Base-by-base conservation (phyloP, 768 basidiomycete species). In the Mycena metata region DNA sequence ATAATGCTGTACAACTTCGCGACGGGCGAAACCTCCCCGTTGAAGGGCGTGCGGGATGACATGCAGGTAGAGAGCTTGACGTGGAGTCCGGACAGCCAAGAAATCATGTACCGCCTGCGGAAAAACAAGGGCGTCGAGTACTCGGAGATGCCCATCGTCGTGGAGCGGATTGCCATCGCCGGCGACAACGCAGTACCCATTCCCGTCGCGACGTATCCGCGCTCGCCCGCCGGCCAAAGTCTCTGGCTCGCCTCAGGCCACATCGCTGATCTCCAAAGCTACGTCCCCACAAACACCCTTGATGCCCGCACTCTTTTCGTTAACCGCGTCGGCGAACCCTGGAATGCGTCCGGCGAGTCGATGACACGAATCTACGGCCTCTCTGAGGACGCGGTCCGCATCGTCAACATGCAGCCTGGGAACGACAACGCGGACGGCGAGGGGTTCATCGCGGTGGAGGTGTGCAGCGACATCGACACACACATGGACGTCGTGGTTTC, bases 381-480 rank as follows among this genome's bases (percentile, higher is more conserved):
- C 19, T 57, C 68, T 15, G 78, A 80, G 41, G 80, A 81, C 58
- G 72, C 72, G 0, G 79, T 86, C 12, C 69, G 71, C 19, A 79
- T 83, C 58, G 75, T 85, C 23, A 78, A 82, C 55, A 78, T 79
- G 59, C 67, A 73, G 39, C 59, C 69, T 8, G 69, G 73, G 9
- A n/a, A 51, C 26, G 41, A 17, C 10, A 55, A 60, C 46, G 23
- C 46, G 5, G 60, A 51, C 23, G 67, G 62, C 13, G 64, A 74
- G 23, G 72, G 65, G 21, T 71, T 73, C 50, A 71, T 81, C 35
- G 73, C 76, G 1, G 74, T 81, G 47, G 78, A 83, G 67, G 83
- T 84, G 24, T 85, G 83, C 79, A 79, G 69, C 43, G 76, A 85
- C 33, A 80, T 83, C 65, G 77, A 80, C 54, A 83, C 82, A 0